Evolutionary conservation across 2,329 filamentous ascomycete species (phyloP).

Genomic region (Colletotrichum cereale): DNA sequence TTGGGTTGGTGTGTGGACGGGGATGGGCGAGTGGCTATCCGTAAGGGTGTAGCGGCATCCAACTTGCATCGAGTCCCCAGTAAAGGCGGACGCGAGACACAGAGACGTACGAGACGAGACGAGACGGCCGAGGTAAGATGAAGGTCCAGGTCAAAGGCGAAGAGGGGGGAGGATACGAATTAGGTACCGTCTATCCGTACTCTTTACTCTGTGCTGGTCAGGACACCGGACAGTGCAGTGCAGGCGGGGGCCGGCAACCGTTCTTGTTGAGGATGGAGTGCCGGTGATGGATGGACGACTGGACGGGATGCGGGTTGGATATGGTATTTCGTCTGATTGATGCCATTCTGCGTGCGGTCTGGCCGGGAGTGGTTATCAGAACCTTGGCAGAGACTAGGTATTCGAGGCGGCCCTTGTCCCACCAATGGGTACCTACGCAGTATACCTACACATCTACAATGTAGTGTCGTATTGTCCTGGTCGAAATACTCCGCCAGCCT

Average conservation of each 20-base stretch:
- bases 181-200: slow-evolving; percentile 25
- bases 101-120: slow-evolving; percentile 24
- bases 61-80: slow-evolving; percentile 31
- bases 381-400: slow-evolving; percentile 22
- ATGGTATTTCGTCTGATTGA: slow-evolving; percentile 39
- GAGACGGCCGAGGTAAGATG: slow-evolving; percentile 20
- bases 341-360: slow-evolving; percentile 36
- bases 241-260: neutral
- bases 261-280: slow-evolving; percentile 2
- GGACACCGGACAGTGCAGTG: neutral
- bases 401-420: slow-evolving; percentile 18
- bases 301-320: slow-evolving; percentile 25
- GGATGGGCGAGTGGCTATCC: slow-evolving; percentile 27
- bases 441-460: too few species aligned
- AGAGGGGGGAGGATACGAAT: slow-evolving; percentile 4
- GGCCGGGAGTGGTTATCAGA: slow-evolving; percentile 18
- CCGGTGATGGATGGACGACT: slow-evolving; percentile 13
- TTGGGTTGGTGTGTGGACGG: slow-evolving; percentile 17
- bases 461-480: neutral
- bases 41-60: slow-evolving; percentile 38
- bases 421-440: neutral
- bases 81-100: slow-evolving; percentile 34
- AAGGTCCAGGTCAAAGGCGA: slow-evolving; percentile 33
- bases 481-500: slow-evolving; percentile 8
- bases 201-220: neutral